Conservation (phyloP, 768 basidiomycete genomes). For the Clitopilus passeckerianus region DNA sequence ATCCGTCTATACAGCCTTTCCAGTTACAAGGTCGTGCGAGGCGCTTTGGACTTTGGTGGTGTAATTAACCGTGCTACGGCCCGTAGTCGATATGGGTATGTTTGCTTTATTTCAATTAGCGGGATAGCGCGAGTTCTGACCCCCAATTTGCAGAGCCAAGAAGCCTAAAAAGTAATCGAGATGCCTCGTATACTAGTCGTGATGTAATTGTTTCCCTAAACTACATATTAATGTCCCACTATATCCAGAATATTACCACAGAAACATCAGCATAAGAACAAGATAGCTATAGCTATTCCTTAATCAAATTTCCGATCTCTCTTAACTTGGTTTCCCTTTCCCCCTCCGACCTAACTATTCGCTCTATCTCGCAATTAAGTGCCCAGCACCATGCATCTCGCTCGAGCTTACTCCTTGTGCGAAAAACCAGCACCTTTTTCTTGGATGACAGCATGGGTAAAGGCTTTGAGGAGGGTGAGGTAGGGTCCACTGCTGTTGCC, state of each 20-base stretch:
- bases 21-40: conserved; percentile 95
- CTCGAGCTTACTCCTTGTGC: conserved; percentile 80
- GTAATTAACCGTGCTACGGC: conserved; percentile 79
- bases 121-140: conserved; percentile 7
- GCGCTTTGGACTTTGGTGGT: conserved; percentile 86
- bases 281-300: conserved; percentile 15
- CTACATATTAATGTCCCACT: background rate
- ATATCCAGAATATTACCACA: background rate
- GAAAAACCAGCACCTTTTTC: conserved; percentile 59
- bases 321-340: conserved; percentile 64
- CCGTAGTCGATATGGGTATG: conserved; percentile 91
- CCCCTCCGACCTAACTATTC: conserved; percentile 54
- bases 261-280: background rate
- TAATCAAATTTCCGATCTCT: conserved; percentile 55
- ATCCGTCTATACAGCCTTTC: background rate
- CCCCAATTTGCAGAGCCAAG: conserved; percentile 49
- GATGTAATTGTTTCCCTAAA: background rate
- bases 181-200: background rate
- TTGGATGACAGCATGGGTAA: conserved; percentile 53
- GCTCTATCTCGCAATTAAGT: conserved; percentile 86
- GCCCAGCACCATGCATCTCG: conserved; percentile 96
- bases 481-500: conserved; percentile 12
- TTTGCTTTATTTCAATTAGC: background rate
- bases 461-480: conserved; percentile 19
- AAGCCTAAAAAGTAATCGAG: conserved; percentile 73